Percentiles rank a stretch among this genome's conserved stretches.
phyloP scores from a whole-genome alignment of 257 asterid genomes.

The Solanum sitiens region DNA sequence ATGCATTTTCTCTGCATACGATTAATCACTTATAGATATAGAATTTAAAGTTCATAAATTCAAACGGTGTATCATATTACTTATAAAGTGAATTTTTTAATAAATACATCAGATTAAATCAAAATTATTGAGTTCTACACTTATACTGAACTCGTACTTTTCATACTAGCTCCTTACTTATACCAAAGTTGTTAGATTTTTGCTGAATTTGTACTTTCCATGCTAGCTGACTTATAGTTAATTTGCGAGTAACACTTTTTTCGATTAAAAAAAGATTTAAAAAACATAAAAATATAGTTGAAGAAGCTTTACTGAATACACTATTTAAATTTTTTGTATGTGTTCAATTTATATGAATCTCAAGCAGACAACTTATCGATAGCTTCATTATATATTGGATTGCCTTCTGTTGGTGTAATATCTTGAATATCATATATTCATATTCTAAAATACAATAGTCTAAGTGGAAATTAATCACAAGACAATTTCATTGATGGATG shows the following conservation, averaged over 20 bases:
- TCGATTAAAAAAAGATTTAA: not conserved
- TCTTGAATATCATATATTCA: not conserved
- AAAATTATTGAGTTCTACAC: not conserved
- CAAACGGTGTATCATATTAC: not conserved
- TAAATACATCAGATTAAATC: not conserved
- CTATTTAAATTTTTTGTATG: not conserved
- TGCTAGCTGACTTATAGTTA: not conserved
- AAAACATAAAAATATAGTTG: not conserved
- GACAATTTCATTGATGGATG: not conserved
- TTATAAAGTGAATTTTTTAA: not conserved
- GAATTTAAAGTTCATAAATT: not conserved
- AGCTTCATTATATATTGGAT: not conserved
- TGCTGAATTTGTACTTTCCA: not conserved
- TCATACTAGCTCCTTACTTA: not conserved
- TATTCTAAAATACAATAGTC: not conserved
- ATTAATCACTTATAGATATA: no score
- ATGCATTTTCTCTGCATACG: no score
- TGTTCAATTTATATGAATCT: not conserved
- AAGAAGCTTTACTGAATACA: not conserved
- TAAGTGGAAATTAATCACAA: not conserved
- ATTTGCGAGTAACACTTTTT: not conserved
- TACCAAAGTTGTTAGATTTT: not conserved
- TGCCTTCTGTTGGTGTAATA: not conserved
- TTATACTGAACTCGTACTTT: not conserved
- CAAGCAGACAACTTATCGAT: not conserved